A percentile compares a stretch with the other conserved stretches of the same genome.
Conservation (phyloP, 2,329 filamentous ascomycete species). For the Sporothrix sp. region DNA sequence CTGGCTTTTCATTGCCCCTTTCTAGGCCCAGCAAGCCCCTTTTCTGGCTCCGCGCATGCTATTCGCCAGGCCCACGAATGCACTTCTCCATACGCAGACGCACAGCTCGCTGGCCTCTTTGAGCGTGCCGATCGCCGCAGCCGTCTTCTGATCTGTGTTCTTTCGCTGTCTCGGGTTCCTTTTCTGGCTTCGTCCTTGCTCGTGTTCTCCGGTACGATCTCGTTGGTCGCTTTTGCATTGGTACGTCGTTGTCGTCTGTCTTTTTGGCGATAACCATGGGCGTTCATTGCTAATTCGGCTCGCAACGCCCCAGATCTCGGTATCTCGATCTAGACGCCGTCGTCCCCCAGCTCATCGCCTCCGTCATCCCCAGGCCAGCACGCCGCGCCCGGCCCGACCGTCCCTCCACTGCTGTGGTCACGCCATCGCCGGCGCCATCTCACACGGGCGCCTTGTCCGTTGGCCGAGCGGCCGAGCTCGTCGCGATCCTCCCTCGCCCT, state of each 20-base stretch:
- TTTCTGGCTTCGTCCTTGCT: background rate
- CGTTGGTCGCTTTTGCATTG: background rate
- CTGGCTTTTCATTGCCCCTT: constrained; percentile 4
- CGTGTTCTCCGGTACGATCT: background rate
- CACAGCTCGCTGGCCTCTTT: background rate
- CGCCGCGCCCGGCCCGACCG: background rate
- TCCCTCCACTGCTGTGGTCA: background rate
- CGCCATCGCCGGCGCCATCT: background rate
- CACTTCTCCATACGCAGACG: background rate
- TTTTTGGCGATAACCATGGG: too few relatives aligned
- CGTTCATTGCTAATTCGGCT: too few relatives aligned
- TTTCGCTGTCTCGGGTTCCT: background rate
- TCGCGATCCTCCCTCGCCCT: background rate
- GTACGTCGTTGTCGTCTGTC: background rate
- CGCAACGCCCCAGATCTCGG: too few relatives aligned
- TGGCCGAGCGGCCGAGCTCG: background rate
- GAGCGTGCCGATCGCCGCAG: background rate
- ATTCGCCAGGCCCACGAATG: background rate
- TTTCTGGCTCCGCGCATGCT: constrained; percentile 5
- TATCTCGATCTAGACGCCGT: background rate
- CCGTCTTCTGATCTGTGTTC: background rate
- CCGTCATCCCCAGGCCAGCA: too few relatives aligned
- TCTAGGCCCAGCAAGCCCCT: constrained; percentile 6
- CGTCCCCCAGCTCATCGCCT: too few relatives aligned
- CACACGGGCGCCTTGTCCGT: background rate